Evolutionary conservation across 345 rosid genomes (phyloP).

Genomic region (Arabis alpina): DNA sequence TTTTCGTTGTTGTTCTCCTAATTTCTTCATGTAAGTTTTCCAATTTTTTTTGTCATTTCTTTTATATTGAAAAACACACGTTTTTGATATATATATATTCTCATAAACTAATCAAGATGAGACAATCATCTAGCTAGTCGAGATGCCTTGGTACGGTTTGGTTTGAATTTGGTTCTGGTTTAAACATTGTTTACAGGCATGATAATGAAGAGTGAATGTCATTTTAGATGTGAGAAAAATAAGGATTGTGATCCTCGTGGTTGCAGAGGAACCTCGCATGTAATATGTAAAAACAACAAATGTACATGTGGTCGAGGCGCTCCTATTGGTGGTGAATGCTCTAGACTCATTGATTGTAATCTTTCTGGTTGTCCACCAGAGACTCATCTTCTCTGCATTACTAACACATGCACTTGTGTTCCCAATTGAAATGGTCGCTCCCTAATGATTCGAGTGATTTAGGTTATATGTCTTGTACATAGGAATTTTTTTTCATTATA

Average conservation of each 20-base stretch:
- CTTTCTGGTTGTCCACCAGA: not conserved
- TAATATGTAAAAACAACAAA: not conserved
- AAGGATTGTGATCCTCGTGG: conserved; percentile 1
- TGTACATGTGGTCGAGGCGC: conserved; percentile 18
- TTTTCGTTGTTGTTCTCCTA: not conserved
- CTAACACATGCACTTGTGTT: not conserved
- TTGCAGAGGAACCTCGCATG: not conserved
- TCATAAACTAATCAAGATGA: too few species aligned
- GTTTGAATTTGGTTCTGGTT: not conserved
- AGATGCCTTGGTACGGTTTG: not conserved
- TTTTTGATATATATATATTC: too few species aligned
- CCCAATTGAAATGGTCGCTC: not conserved
- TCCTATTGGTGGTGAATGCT: conserved; percentile 7
- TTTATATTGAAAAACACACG: not conserved
- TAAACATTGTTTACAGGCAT: not conserved
- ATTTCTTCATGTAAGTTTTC: conserved; percentile 14
- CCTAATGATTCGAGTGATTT: not conserved
- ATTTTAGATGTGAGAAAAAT: not conserved
- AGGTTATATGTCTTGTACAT: not conserved
- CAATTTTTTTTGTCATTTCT: not conserved
- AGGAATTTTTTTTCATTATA: not conserved
- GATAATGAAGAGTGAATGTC: conserved; percentile 2
- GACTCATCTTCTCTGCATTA: not conserved
- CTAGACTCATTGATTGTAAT: not conserved
- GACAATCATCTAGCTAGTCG: too few species aligned